phyloP scores from a whole-genome alignment of 768 basidiomycete species.

The Rhodosporidiobolus odoratus region DNA sequence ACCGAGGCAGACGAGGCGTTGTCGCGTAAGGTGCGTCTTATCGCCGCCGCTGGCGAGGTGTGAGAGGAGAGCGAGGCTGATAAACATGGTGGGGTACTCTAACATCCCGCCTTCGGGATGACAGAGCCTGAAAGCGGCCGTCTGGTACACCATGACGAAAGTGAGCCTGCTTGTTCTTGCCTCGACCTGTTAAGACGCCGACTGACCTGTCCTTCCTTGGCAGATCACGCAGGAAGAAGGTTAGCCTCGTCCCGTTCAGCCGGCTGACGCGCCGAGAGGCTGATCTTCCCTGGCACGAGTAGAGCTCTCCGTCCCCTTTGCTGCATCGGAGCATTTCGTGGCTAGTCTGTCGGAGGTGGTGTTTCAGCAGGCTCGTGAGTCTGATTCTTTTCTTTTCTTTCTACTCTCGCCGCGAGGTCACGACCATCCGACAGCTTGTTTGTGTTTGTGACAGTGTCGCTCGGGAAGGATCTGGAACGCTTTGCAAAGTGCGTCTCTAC shows the following conservation, averaged over 20 bases:
- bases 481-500: slow-evolving; percentile 24
- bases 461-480: slow-evolving; percentile 36
- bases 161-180: not conserved
- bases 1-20: not conserved
- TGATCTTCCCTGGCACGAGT: not conserved
- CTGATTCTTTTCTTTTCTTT: not conserved
- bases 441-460: slow-evolving; percentile 8
- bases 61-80: not conserved
- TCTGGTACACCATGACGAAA: slow-evolving; percentile 35
- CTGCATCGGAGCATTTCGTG: slow-evolving; percentile 36
- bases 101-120: no score
- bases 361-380: slow-evolving; percentile 30
- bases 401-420: no score
- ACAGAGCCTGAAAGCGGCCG: slow-evolving; percentile 29
- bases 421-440: not conserved
- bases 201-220: no score
- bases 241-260: not conserved
- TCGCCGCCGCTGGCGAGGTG: no score
- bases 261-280: not conserved
- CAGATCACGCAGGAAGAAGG: slow-evolving; percentile 38
- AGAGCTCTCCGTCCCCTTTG: slow-evolving; percentile 28
- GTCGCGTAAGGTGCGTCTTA: not conserved
- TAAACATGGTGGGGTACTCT: not conserved
- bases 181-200: not conserved
- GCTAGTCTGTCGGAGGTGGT: slow-evolving; percentile 31